Base-by-base conservation (phyloP, 306 rosid genomes). In the Mucuna pruriens region DNA sequence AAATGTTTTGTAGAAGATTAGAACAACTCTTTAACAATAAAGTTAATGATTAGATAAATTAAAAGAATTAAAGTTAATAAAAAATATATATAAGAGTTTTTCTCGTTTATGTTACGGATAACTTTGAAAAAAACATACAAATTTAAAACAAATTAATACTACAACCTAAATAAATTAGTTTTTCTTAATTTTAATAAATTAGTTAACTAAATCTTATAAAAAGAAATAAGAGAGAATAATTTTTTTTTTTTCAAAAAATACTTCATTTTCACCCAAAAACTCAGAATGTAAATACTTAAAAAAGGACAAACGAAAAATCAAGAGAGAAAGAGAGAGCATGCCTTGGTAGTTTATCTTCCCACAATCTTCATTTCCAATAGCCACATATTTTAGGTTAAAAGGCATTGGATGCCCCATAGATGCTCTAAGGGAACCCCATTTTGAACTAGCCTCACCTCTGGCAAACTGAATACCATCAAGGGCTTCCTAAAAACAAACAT, bases 401-500 rank as follows among this genome's bases (percentile, higher is more conserved):
- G 98, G 98, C 12, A 86, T 25, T 7, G 90, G 92, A 79, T 88
- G 98, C 62, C 98, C 98, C 98, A 94, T 88, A 55, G 82, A 51
- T 61, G 87, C 96, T 85, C 97, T 92, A 38, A 88, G n/a, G 46
- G 92, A 82, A 54, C 97, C 97, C 97, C 97, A 94, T 69, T 38
- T 85, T 40, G 98, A 88, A 79, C 70, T 79, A 22, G 89, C 62
- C 74, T 58, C 42, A 17, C 97, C 98, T 88, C 90, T 91, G 0
- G 98, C 98, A 86, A 94, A 94, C 87, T 94, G 95, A 33, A 94
- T 84, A n/a, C 98, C 91, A 54, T 92, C 97, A 73, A 94, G 97
- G 87, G 97, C 92, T 68, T 94, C 98, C 98, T 94, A 46, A 15
- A 83, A 31, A 6, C 26, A 8, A 39, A 49, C 38, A 31, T 75